Evolutionary conservation across 148 eudicot species (phyloP).

Genomic region (Chenopodium formosanum): DNA sequence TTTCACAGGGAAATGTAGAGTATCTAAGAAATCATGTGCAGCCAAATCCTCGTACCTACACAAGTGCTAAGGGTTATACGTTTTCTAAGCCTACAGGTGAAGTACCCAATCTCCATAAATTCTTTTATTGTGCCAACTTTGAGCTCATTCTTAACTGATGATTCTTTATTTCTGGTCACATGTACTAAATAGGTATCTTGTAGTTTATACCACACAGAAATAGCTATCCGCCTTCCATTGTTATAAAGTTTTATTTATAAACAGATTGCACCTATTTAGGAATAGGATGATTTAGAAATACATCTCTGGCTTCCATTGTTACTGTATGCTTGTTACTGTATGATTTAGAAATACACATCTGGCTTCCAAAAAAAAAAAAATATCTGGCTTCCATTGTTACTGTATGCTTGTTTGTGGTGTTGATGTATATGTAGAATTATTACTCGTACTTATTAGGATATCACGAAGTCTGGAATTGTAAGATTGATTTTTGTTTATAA

Average conservation of each 20-base stretch:
- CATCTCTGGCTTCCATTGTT: no score
- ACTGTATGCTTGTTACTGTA: no score
- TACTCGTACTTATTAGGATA: no score
- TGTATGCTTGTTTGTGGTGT: no score
- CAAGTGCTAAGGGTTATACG: slow-evolving; percentile 64
- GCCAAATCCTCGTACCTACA: slow-evolving; percentile 90
- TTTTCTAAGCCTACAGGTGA: slow-evolving; percentile 85
- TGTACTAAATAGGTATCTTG: background rate
- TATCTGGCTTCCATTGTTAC: no score
- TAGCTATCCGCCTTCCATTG: no score
- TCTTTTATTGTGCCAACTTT: background rate
- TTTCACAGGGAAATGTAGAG: slow-evolving; percentile 74
- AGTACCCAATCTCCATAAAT: slow-evolving; percentile 5
- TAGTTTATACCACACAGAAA: background rate
- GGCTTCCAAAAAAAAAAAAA: no score
- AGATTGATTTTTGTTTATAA: no score
- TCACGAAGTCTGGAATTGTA: no score
- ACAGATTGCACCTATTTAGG: background rate
- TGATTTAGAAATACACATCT: background rate
- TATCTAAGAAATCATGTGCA: slow-evolving; percentile 69
- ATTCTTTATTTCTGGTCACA: background rate
- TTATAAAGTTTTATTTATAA: no score
- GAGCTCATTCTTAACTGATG: background rate
- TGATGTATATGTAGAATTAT: no score
- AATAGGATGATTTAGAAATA: background rate